Evolutionary conservation across 1,284 basidiomycete species (phyloP).

Genomic region (Baeospora myosura): DNA sequence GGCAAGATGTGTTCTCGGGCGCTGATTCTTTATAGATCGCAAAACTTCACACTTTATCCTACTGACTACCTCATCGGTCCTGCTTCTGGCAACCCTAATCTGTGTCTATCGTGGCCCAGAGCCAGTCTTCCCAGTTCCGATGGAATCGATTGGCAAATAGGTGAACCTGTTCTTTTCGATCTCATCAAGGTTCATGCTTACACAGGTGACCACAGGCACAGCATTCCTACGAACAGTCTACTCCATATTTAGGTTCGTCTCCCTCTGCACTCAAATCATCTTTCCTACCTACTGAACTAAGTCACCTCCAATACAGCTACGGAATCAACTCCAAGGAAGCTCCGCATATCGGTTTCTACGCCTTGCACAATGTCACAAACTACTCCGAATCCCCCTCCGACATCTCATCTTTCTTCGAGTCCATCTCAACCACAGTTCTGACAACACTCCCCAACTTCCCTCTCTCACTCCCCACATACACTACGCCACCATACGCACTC

Average conservation of each 20-base stretch:
- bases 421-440: slow-evolving; percentile 54
- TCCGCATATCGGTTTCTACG: slow-evolving; percentile 68
- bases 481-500: slow-evolving; percentile 64
- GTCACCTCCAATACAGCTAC: slow-evolving; percentile 53
- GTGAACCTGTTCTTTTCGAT: slow-evolving; percentile 24
- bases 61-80: slow-evolving; percentile 80
- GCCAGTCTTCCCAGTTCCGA: slow-evolving; percentile 61
- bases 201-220: slow-evolving; percentile 42
- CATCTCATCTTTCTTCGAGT: slow-evolving; percentile 52
- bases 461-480: slow-evolving; percentile 58
- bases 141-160: slow-evolving; percentile 84
- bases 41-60: slow-evolving; percentile 65
- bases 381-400: slow-evolving; percentile 30
- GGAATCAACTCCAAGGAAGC: slow-evolving; percentile 67
- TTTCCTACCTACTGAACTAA: slow-evolving; percentile 10
- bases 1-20: background rate
- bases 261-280: slow-evolving; percentile 6
- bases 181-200: background rate
- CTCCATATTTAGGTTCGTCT: slow-evolving; percentile 65
- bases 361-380: slow-evolving; percentile 41
- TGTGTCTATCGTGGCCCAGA: slow-evolving; percentile 80
- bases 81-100: slow-evolving; percentile 50
- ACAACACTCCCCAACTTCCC: slow-evolving; percentile 75
- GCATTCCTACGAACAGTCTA: slow-evolving; percentile 80
- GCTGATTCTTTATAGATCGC: slow-evolving; percentile 31